Evolutionary conservation across 495 filamentous ascomycete genomes (phyloP), one percentile per base, ranked within the genome.

Genomic region (Talaromyces ruber): DNA sequence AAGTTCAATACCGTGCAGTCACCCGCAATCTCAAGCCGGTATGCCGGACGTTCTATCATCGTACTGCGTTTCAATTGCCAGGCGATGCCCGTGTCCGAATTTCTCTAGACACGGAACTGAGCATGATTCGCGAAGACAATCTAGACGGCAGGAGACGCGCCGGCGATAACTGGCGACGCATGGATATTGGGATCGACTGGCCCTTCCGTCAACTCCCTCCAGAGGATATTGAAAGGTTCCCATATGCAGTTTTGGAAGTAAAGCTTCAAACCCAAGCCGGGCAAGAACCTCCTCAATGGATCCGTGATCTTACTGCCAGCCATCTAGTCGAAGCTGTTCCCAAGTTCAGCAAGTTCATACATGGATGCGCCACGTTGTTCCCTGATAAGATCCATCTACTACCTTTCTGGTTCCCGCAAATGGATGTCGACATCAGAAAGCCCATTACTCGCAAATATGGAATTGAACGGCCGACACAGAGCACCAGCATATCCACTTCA

Each of bases 311-410:
- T 47, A 94, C 90, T 24, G 82, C 91, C 16, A 94, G 89, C 66
- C 94, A 99, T 72, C 82, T 99, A 25, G 94, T 99, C 14, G 94
- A 99, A 72, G 94, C 95, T 1, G 93, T 98, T 1, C 94, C 94
- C 57, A 99, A 99, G 70, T 99, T 97, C 79, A 96, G 92, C 67
- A 99, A 99, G 76, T 99, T 98, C 74, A 99, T 99, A 63, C 94
- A 99, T 72, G 94, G 94, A 56, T 89, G 86, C 0, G 91, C 93
- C 8, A 90, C 84, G 0, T 72, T 98, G 21, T 94, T 97, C 73
- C 93, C 92, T 0, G 81, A 86, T 29, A 86, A 88, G 52, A 98
- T 98, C 71, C 78, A 97, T 29, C 84, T 99, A 2, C 83, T 98
- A 3, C 94, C 94, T 3, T 99, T 88, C 81, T 99, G 94, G 94